Evolutionary conservation across 139 green algal species (phyloP), one percentile per base, ranked within the genome.

Genomic region (Micromonas pusilla): DNA sequence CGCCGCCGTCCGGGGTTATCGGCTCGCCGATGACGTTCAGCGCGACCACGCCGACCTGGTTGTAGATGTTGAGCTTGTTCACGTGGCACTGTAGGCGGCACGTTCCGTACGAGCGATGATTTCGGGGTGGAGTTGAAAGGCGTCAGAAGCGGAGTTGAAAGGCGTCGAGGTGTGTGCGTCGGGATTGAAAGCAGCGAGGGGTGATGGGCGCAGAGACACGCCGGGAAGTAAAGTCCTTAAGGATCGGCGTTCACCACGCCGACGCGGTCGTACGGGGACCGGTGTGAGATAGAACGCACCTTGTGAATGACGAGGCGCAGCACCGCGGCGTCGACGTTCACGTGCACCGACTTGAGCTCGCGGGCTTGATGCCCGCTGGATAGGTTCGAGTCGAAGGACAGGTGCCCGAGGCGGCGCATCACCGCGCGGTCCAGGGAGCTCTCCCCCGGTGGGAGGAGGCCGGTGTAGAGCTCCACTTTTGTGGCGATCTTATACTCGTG

Each of bases 401-500:
- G 78, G 81, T 91, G 91, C 45, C 93, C 93, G 25, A 98, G 84
- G 23, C 91, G 88, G 66, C 87, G 90, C 83, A 90, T 90, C 3
- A 76, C 52, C 6, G 68, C 37, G 4, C 52, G 9, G 70, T 85
- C 77, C 2, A n/a, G 23, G 2, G 52, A 52, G 21, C 9, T 66
- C 25, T 81, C 16, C 1, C 81, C 80, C 16, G 72, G 70, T 5
- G 75, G 72, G 5, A 85, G 77, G 3, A 53, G 76, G 0, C 84
- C 89, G 13, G 93, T 88, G 79, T 87, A 92, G 0, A 97, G 82
- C 80, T 97, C 92, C 6, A 96, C 83, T 62, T 88, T 88, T 0
- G 82, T 90, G 0, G 91, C 86, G 39, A 97, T 96, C 87, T 97
- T 97, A 87, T 91, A 96, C 76, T 97, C 93, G 66, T 98, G 93